Evolutionary conservation across 345 rosid genomes (phyloP).

Genomic region (Syzygium oleosum): DNA sequence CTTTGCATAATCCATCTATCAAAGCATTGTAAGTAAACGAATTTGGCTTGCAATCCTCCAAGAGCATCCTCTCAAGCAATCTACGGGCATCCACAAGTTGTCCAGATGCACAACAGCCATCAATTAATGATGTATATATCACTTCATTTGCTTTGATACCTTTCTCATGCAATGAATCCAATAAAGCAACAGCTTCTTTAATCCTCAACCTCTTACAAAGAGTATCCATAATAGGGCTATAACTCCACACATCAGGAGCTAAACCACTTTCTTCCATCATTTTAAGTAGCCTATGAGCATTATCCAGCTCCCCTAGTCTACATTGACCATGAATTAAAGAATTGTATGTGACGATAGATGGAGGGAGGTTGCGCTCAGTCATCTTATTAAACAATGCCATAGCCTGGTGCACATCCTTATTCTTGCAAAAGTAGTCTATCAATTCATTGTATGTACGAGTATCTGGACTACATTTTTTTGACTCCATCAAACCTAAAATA

Average conservation of each 20-base stretch:
- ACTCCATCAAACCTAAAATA: constrained; percentile 62
- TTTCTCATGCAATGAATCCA: constrained; percentile 64
- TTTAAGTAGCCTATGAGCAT: constrained; percentile 61
- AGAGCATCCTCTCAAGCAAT: constrained; percentile 53
- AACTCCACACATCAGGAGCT: constrained; percentile 73
- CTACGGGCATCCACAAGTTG: constrained; percentile 39
- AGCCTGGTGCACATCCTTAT: constrained; percentile 68
- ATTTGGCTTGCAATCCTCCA: constrained; percentile 51
- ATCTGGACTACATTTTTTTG: constrained; percentile 49
- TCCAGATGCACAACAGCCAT: constrained; percentile 73
- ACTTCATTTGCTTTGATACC: constrained; percentile 66
- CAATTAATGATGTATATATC: constrained; percentile 74
- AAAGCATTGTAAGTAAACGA: constrained; percentile 63
- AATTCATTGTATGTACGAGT: constrained; percentile 80
- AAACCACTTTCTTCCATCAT: constrained; percentile 51
- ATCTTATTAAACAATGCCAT: constrained; percentile 59
- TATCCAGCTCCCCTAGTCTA: constrained; percentile 57
- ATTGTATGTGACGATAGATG: constrained; percentile 58
- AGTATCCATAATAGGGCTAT: constrained; percentile 49
- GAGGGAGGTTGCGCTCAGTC: constrained; percentile 43
- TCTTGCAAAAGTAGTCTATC: constrained; percentile 58
- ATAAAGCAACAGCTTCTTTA: constrained; percentile 54
- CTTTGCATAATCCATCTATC: constrained; percentile 64
- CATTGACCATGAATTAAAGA: constrained; percentile 72
- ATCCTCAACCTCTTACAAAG: constrained; percentile 63